Evolutionary conservation across 1,139 yeast genomes (phyloP), one percentile per base, ranked within the genome.

Genomic region (Sugiyamaella castrensis): DNA sequence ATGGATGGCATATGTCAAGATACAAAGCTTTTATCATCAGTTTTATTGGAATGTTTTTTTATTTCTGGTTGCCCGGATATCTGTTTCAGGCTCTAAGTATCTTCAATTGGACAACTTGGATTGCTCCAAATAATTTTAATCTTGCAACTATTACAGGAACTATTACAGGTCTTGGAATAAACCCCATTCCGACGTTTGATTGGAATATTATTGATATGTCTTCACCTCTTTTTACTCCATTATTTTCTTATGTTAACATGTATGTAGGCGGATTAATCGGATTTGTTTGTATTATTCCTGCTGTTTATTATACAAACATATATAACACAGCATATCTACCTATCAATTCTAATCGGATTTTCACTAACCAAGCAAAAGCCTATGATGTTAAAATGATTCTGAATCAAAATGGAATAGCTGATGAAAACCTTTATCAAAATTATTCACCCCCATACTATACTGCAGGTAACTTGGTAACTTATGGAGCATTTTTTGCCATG

Each of bases 41-140:
- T 2, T 67, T 72, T 47, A 49, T 47, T 8, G 64, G 60, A 24
- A 72, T 78, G 58, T 79, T 80, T 55, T 37, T 69, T n/a, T 81
- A 76, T 65, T 75, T 71, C 59, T 81, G 84, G 83, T 40, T 81
- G 19, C 86, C 86, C 13, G 68, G 71, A 48, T 77, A 71, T 53
- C 53, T 80, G 3, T 76, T 79, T 60, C 63, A 65, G 41, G 81
- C 80, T 1, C 61, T 80, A 10, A 71, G 77, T 5, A 65, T 68
- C 7, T 81, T 81, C 66, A 79, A 77, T 61, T 80, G 85, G 84
- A 74, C 76, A 62, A 74, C 81, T 4, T 81, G 86, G 86, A 78
- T 80, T 45, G 67, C 72, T 2, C 84, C 84, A 15, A 57, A 73
- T 33, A 80, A 79, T 60, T 70, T 75, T 55, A 73, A 75, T 51